These are phyloP conservation scores for Prunus dulcis DNA, from an alignment of 306 rosid genomes.

Conservation along the genomic window DNA sequence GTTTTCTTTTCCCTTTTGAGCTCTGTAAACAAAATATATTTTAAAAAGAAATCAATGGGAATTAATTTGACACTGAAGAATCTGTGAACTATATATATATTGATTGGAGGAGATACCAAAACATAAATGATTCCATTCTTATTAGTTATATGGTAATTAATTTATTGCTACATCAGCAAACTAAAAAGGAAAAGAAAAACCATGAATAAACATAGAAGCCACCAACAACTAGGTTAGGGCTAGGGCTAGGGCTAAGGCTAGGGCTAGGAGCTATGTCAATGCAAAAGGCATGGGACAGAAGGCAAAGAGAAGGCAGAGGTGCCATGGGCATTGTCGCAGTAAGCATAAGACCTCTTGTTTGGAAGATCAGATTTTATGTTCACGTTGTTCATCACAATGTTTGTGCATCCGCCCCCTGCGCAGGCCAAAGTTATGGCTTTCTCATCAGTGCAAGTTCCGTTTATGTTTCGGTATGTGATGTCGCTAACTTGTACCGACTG, in stretches of 20 bases:
- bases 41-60: no score
- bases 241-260: no score
- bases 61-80: no score
- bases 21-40: no score
- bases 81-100: no score
- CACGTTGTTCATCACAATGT: neutral
- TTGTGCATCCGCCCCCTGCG: neutral
- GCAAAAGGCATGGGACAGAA: neutral
- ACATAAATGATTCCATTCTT: no score
- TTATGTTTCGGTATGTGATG: neutral
- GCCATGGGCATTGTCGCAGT: slow-evolving; percentile 6
- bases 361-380: neutral
- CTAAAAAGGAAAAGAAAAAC: no score
- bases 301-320: neutral
- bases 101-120: no score
- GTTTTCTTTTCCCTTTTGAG: no score
- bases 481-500: neutral
- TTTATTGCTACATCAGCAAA: no score
- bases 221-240: no score
- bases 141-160: no score
- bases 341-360: neutral
- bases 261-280: neutral
- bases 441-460: neutral
- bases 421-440: slow-evolving; percentile 7
- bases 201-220: neutral